These are phyloP conservation scores for Penicillium fuscoglaucum DNA, from an alignment of 2,329 filamentous ascomycete species.

Conservation along the genomic window DNA sequence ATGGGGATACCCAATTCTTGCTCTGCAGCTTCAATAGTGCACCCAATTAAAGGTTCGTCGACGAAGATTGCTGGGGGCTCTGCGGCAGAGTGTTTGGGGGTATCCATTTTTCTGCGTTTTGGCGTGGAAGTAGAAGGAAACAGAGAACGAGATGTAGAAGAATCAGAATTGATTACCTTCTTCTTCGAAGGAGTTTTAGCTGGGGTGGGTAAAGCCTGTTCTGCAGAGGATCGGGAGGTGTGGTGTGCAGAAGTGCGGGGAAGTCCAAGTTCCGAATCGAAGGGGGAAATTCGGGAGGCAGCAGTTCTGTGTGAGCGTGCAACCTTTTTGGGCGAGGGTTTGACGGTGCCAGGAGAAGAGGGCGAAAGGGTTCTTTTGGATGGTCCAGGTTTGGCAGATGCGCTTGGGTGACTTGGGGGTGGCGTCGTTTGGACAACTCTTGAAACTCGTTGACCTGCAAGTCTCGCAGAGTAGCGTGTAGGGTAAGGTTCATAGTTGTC, in stretches of 20 bases:
- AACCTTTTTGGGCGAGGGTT: conserved; percentile 31
- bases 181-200: conserved; percentile 61
- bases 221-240: conserved; percentile 19
- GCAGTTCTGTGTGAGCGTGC: conserved; percentile 1
- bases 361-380: conserved; percentile 18
- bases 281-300: conserved; percentile 7
- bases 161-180: conserved; percentile 48
- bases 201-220: conserved; percentile 60
- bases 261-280: conserved; percentile 20
- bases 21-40: conserved; percentile 12
- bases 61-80: conserved; percentile 37
- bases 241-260: conserved; percentile 25
- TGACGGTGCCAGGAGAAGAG: conserved; percentile 1
- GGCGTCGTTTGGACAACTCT: conserved; percentile 31
- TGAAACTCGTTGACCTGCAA: conserved; percentile 38
- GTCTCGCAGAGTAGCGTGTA: conserved; percentile 42
- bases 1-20: conserved; percentile 49
- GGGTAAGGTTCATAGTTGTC: conserved; percentile 44
- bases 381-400: conserved; percentile 18
- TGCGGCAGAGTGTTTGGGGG: conserved; percentile 12
- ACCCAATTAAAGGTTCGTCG: conserved; percentile 19
- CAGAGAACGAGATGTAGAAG: conserved; percentile 54
- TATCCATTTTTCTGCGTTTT: conserved; percentile 50
- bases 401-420: conserved; percentile 31
- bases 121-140: conserved; percentile 53